phyloP scores from a whole-genome alignment of 495 filamentous ascomycete species.

The Neurospora sublineolata region DNA sequence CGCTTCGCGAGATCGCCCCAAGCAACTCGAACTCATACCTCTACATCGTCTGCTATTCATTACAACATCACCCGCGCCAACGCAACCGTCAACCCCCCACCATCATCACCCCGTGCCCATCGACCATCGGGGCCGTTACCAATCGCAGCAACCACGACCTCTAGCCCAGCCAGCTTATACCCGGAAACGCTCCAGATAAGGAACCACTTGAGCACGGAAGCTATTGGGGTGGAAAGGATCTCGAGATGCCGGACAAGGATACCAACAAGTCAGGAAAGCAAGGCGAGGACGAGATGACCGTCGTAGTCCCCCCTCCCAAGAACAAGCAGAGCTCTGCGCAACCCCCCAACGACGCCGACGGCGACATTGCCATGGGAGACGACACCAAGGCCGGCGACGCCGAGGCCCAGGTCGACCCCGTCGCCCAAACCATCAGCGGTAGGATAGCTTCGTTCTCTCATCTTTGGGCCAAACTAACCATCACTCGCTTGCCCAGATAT shows the following conservation, averaged over 20 bases:
- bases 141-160: not conserved
- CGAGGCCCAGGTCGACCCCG: conserved; percentile 57
- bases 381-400: conserved; percentile 43
- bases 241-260: conserved; percentile 70
- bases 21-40: conserved; percentile 3
- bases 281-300: conserved; percentile 71
- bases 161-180: conserved; percentile 24
- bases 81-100: conserved; percentile 1
- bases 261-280: conserved; percentile 57
- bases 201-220: conserved; percentile 65
- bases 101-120: conserved; percentile 10
- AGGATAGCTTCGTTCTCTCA: conserved; percentile 6
- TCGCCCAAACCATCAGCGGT: conserved; percentile 45
- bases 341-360: conserved; percentile 50
- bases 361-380: conserved; percentile 65
- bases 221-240: conserved; percentile 63
- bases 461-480: conserved; percentile 3
- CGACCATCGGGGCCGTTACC: conserved; percentile 7
- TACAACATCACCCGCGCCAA: not conserved
- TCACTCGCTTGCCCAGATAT: conserved; percentile 50
- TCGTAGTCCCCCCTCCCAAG: conserved; percentile 73
- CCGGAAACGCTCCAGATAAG: conserved; percentile 59
- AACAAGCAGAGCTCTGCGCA: conserved; percentile 50
- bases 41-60: not conserved
- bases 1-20: conserved; percentile 19